A percentile compares a stretch with the other conserved stretches of the same genome.
Conservation (phyloP, 2,329 filamentous ascomycete genomes). For the Pyrenophora graminea region DNA sequence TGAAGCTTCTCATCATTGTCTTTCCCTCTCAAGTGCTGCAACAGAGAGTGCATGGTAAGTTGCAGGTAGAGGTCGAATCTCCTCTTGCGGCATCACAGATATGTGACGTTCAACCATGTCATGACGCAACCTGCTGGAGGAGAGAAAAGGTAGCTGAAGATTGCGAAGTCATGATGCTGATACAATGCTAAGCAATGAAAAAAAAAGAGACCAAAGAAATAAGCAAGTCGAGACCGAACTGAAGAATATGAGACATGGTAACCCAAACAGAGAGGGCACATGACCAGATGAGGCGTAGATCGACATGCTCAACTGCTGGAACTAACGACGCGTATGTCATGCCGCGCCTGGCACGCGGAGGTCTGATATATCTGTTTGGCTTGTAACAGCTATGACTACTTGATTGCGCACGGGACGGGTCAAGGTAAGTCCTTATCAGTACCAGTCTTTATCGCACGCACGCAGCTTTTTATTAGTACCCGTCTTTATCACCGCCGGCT, state of each 20-base stretch:
- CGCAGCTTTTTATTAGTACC: too few relatives aligned
- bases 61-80: not conserved
- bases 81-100: not conserved
- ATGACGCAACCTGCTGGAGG: not conserved
- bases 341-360: constrained; percentile 1
- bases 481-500: too few relatives aligned
- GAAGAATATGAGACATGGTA: not conserved
- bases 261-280: not conserved
- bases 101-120: not conserved
- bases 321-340: constrained; percentile 1
- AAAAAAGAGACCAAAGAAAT: not conserved
- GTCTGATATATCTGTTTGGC: constrained; percentile 1
- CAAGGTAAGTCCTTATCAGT: not conserved
- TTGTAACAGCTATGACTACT: not conserved
- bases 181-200: not conserved
- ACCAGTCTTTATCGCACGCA: too few relatives aligned
- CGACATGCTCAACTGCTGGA: constrained; percentile 1
- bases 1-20: constrained; percentile 2
- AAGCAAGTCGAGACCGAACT: not conserved
- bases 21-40: constrained; percentile 11
- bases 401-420: not conserved
- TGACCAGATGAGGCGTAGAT: not conserved
- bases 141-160: not conserved
- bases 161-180: not conserved
- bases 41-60: constrained; percentile 16